These are phyloP conservation scores for Chlorella variabilis DNA, from an alignment of 163 green algal species.

Conservation along the genomic window DNA sequence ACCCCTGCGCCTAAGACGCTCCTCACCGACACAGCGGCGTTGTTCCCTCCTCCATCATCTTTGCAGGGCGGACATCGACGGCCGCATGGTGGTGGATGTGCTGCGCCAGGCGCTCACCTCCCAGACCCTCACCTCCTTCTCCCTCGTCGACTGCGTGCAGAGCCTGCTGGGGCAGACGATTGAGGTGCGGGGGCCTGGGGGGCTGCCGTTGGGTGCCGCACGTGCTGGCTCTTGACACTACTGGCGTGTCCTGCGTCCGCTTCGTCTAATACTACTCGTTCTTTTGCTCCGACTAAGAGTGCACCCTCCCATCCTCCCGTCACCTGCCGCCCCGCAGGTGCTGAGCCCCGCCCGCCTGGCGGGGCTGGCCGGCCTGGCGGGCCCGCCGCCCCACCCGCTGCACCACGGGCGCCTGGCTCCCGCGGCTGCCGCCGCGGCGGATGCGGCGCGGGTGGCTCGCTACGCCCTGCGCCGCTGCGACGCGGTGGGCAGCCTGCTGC, in stretches of 20 bases:
- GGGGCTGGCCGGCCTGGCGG: slow-evolving; percentile 26
- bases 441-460: slow-evolving; percentile 22
- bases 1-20: no score
- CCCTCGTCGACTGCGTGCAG: slow-evolving; percentile 77
- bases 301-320: no score
- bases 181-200: slow-evolving; percentile 72
- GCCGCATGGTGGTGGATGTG: slow-evolving; percentile 66
- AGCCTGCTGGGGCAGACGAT: slow-evolving; percentile 70
- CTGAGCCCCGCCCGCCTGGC: slow-evolving; percentile 55
- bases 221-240: neutral
- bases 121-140: slow-evolving; percentile 79
- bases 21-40: no score
- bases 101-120: slow-evolving; percentile 73
- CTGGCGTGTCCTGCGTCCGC: no score
- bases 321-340: no score
- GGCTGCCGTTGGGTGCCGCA: no score
- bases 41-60: no score
- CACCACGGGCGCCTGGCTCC: neutral
- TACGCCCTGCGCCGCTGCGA: slow-evolving; percentile 56
- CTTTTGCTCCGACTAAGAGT: no score
- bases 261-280: no score
- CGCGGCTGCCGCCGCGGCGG: neutral
- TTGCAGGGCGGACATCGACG: slow-evolving; percentile 52
- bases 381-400: neutral
- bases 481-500: slow-evolving; percentile 63